A percentile compares a stretch with the other conserved stretches of the same genome.
phyloP scores from a whole-genome alignment of 352 stramenopile genomes.

The Pythium pyrilobum region DNA sequence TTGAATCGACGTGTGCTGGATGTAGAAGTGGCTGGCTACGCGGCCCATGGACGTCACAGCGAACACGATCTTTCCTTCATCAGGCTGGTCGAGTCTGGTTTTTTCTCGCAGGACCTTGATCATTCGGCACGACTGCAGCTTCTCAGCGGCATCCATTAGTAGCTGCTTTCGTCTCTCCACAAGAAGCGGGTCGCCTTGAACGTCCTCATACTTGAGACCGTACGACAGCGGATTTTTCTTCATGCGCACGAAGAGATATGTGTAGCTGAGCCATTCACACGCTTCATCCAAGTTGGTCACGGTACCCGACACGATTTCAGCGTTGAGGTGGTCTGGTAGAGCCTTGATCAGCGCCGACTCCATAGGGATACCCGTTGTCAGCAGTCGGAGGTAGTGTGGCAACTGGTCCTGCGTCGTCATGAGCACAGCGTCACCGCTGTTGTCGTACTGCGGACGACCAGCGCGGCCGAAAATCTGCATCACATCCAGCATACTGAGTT shows the following conservation, averaged over 20 bases:
- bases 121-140: slow-evolving; percentile 72
- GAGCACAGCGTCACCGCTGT: slow-evolving; percentile 97
- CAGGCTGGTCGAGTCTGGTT: slow-evolving; percentile 10
- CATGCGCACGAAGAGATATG: slow-evolving; percentile 99
- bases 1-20: slow-evolving; percentile 96
- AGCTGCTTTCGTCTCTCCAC: slow-evolving; percentile 55
- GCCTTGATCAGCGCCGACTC: slow-evolving; percentile 98
- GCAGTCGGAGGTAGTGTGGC: slow-evolving; percentile 93
- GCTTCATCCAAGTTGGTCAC: slow-evolving; percentile 97
- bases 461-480: slow-evolving; percentile 99
- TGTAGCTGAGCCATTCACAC: slow-evolving; percentile 96
- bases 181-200: slow-evolving; percentile 88
- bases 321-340: slow-evolving; percentile 98
- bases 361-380: slow-evolving; percentile 96
- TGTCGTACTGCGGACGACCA: slow-evolving; percentile 98
- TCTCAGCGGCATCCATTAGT: slow-evolving; percentile 70
- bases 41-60: slow-evolving; percentile 95
- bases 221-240: slow-evolving; percentile 97
- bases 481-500: slow-evolving; percentile 99
- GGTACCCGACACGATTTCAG: slow-evolving; percentile 98
- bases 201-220: slow-evolving; percentile 93
- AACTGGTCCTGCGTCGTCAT: slow-evolving; percentile 95
- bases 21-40: slow-evolving; percentile 99
- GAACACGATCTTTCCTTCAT: slow-evolving; percentile 64
- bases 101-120: slow-evolving; percentile 78